Base-by-base conservation (phyloP, 2,329 filamentous ascomycete species). In the Sclerotinia nivalis region DNA sequence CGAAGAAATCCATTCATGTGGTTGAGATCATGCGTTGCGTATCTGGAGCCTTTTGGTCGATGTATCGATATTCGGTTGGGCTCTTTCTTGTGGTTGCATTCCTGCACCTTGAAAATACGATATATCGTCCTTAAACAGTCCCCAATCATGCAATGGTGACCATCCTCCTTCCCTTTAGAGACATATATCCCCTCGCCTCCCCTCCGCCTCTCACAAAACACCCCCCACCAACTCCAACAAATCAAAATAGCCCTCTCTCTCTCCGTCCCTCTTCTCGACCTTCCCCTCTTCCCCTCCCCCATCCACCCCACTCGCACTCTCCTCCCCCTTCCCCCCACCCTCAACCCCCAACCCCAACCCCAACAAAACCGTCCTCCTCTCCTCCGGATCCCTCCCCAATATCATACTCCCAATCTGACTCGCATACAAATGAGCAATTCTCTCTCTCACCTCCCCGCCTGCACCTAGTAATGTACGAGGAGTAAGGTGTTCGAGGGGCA, bases 391-490 rank as follows among this genome's bases (percentile, higher is more conserved):
- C 72, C 89, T 89, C 71, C 90, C 87, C 25, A 89, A 85, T 71
- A 99, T 86, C 52, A 91, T 87, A 76, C 90, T 96, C 7, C 91
- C 96, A 74, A 98, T 90, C 77, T 97, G 95, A 56, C 92, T 92
- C 3, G 94, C 94, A 77, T 96, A 91, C 1, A 97, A 87, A 79
- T 97, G 94, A 1, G 93, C 95, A 7, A 96, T 80, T 0, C 91
- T 92, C 77, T 97, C 93, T 56, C 93, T 87, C 60, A 92, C 89
- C 66, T 90, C 85, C 45, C 90, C 89, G 59, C 94, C 93, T 13
- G 91, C 93, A 2, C 96, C 96, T 0, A 99, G 84, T 3, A 99
- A 83, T 0, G 93, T 97, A 50, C 89, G 95, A 1, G 96, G 93
- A 0, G 93, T 97, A 55, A 98, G 85, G 75, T 96, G 91, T 47